Evolutionary conservation across 2,329 filamentous ascomycete species (phyloP), one percentile per base, ranked within the genome.

Genomic region (Microsporum audouinii): DNA sequence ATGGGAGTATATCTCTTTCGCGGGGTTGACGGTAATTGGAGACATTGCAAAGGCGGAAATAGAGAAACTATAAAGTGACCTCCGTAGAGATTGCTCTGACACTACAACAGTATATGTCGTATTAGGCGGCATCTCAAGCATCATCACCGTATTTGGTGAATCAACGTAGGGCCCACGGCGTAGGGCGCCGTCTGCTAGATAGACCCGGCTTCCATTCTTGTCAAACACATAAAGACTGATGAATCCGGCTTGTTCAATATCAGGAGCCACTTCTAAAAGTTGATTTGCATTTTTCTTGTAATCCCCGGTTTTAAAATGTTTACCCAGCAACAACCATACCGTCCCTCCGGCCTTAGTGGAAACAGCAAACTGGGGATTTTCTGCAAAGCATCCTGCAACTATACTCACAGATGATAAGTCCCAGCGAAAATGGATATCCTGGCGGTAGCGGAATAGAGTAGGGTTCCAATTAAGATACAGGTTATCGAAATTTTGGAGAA

Each of bases 381-480:
- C 78, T 8, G 89, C 77, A 17, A 89, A 84, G 70, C 88, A 95
- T 64, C 91, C 88, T 0, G 85, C 84, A 61, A 88, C 87, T 58
- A 84, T 80, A 23, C 66, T 70, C 2, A 67, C 65, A 43, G 66
- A 70, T n/a, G 76, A 72, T n/a, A 86, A 71, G 62, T 86, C 80
- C 94, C 94, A 99, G 1, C 81, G 80, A 69, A 97, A 95, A 73
- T 99, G 94, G 61, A 91, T 84, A 68, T 99, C 91, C 72, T 96
- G 87, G 6, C 91, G 85, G 70, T 88, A 77, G 1, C 78, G 78
- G 74, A 99, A 99, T 0, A 96, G 78, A 0, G 82, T 81, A 0
- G 94, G 91, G 66, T 96, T 96, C 94, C 94, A 99, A 74, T 97
- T 99, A 60, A 99, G 79, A 72, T 97, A 99, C 66, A 99, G 84